Base-by-base conservation (phyloP, 345 rosid species). In the Corchorus olitorius region DNA sequence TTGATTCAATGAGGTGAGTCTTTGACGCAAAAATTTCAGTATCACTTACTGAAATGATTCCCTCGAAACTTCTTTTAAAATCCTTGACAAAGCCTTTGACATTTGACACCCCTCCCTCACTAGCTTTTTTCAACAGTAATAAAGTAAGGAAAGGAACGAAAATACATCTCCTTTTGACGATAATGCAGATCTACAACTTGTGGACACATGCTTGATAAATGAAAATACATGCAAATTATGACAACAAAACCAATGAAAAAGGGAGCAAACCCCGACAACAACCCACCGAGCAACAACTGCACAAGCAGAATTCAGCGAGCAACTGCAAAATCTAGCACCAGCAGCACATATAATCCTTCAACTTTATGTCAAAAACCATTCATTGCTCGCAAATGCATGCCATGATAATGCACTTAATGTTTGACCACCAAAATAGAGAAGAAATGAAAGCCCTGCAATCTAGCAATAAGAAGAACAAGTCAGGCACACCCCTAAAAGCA, bases 201-300 rank as follows among this genome's bases (percentile, higher is more conserved):
- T 19, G 45, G 50, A 53, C 69, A 71, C 16, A 80, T 60, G 73
- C 77, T 66, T 13, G 75, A 58, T 16, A 27, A 75, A 66, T 62
- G 55, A 68, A 27, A 49, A 68, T 68, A 19, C 20, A 50, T 69
- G 43, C 5, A 33, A 49, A 49, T 16, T 1, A 69, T 8, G 46
- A 68, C 43, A 48, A 34, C 69, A 37, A 78, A 19, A 72, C 68
- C 71, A 69, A 15, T 20, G 35, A 5, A 45, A 34, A 56, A 37
- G 3, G 7, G 27, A 27, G 27, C 27, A 27, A 27, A 27, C 27
- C 27, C 27, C 37, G 72, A 48, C 59, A 6, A 48, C 62, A 65
- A 35, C 66, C 52, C 33, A 41, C 71, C 48, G 27, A 43, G 5
- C 43, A 39, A 73, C 65, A 4, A 59, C 45, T 65, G 65, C 74